Evolutionary conservation across 2,329 filamentous ascomycete genomes (phyloP).

Genomic region (Escovopsis sp.): DNA sequence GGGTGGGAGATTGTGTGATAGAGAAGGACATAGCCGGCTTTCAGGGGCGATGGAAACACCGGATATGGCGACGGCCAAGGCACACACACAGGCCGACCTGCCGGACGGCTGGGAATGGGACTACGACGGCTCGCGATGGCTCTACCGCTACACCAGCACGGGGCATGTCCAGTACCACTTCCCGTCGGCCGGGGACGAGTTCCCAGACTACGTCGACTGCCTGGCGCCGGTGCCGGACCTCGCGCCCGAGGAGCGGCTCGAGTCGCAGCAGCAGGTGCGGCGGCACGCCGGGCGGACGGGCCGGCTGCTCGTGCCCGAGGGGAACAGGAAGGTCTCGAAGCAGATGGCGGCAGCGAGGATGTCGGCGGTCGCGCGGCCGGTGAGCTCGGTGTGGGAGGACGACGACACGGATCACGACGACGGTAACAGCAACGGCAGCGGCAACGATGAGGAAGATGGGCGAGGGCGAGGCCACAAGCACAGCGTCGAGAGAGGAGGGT

Average conservation of each 20-base stretch:
- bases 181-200: conserved; percentile 41
- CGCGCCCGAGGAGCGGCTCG: conserved; percentile 36
- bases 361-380: conserved; percentile 18
- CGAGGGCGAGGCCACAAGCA: too few relatives aligned
- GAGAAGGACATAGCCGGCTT: neutral
- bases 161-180: conserved; percentile 41
- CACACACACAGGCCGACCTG: conserved; percentile 17
- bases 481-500: too few relatives aligned
- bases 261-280: conserved; percentile 34
- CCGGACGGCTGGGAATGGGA: conserved; percentile 41
- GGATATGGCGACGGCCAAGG: neutral
- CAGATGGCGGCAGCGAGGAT: conserved; percentile 10
- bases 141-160: conserved; percentile 39
- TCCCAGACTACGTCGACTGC: conserved; percentile 33
- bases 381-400: conserved; percentile 18
- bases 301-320: neutral
- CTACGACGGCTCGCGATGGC: conserved; percentile 42
- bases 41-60: too few relatives aligned
- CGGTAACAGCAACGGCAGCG: conserved; percentile 11
- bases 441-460: too few relatives aligned
- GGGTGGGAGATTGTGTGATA: too few relatives aligned
- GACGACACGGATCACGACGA: conserved; percentile 11
- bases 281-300: conserved; percentile 14
- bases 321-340: conserved; percentile 1
- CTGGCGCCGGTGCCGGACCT: conserved; percentile 23